Evolutionary conservation across 2,329 filamentous ascomycete species (phyloP), one percentile per base, ranked within the genome.

Genomic region (Penicillium sp.): DNA sequence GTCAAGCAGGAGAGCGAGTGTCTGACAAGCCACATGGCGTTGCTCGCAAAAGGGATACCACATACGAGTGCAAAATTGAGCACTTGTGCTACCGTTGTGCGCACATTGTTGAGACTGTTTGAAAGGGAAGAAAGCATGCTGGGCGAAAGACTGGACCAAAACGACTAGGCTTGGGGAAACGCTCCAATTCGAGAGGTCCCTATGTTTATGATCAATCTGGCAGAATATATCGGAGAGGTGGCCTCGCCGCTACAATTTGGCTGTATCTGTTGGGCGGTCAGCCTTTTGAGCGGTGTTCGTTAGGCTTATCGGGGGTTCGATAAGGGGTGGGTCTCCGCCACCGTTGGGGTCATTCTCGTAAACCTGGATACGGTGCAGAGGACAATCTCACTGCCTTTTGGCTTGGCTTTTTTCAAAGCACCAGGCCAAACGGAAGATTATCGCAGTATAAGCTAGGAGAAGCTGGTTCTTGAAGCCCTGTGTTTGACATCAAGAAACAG

Each of bases 81-180:
- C 58, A 91, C 71, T 76, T 95, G 89, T 42, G 82, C 78, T 61
- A 89, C 83, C 46, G 86, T 79, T 68, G 94, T 88, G 69, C 90
- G 85, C 56, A 88, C 85, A 69, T 88, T 90, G 35, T 69, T 62
- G 45, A 72, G 58, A 64, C 80, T 74, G 46, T 72, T 71, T 50
- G 76, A 73, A 55, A 94, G 76, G 55, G 77, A 73, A 39, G 83
- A 81, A 55, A 91, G 63, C 86, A 90, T 90, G 49, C 46, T 73
- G 62, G 59, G 47, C 34, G 39, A 26, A 28, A 34, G 45, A 39
- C 47, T 39, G 45, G 18, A 26, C 50, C 47, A 47, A 32, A 11
- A 11, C 29, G 29, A 32, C 3, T 11, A 11, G 29, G 11, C 7
- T 32, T 32, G 4, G 29, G 11, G 39, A 41, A 28, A 43, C 33